Conservation (phyloP, 2,329 filamentous ascomycete species). For the Nigrospora sphaerica region DNA sequence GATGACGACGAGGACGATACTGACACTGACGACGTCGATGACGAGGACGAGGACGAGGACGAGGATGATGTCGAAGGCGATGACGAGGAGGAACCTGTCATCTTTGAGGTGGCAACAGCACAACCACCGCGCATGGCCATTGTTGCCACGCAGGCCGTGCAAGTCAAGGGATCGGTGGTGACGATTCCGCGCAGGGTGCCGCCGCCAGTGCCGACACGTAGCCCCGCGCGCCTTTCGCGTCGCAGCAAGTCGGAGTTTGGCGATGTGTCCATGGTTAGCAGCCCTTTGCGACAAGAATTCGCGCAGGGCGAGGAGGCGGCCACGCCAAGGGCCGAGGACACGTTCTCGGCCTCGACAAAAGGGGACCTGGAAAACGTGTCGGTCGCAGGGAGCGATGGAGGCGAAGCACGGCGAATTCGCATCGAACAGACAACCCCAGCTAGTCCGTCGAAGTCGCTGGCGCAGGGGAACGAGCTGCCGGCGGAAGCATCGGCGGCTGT, state of each 20-base stretch:
- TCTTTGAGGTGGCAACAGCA: conserved; percentile 59
- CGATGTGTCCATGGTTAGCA: conserved; percentile 46
- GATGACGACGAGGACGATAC: conserved; percentile 23
- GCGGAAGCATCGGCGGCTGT: too few species aligned
- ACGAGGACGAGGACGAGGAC: conserved; percentile 40
- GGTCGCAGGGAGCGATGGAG: too few species aligned
- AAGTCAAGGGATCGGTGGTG: conserved; percentile 71
- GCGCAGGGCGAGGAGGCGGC: conserved; percentile 15
- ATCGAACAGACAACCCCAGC: too few species aligned
- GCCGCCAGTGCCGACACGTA: conserved; percentile 71
- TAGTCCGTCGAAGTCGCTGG: too few species aligned
- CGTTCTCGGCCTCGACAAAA: background rate
- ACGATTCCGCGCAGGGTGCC: conserved; percentile 76
- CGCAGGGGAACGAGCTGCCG: too few species aligned
- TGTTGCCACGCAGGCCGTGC: conserved; percentile 58
- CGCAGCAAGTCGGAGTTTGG: conserved; percentile 48
- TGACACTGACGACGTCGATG: conserved; percentile 35
- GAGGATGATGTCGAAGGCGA: conserved; percentile 38
- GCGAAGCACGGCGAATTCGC: too few species aligned
- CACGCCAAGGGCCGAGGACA: conserved; percentile 15
- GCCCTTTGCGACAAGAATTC: conserved; percentile 45
- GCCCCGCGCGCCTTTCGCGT: conserved; percentile 56
- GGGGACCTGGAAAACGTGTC: background rate
- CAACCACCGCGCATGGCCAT: conserved; percentile 50
- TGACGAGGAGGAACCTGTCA: conserved; percentile 53